Base-by-base conservation (phyloP, 177 flowering plant species). In the Vitis hybrid region DNA sequence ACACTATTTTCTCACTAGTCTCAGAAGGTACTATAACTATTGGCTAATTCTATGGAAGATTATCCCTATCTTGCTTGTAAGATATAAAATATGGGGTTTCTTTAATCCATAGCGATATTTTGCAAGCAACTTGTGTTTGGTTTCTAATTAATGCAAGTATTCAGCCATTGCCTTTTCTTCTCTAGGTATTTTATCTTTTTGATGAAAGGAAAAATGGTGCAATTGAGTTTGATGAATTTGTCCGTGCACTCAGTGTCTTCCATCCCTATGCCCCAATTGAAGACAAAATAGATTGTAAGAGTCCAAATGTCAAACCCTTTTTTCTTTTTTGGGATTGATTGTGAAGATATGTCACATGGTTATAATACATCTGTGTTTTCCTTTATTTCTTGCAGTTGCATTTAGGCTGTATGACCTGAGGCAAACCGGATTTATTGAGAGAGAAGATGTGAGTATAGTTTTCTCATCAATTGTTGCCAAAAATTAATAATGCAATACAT, bases 341-440 rank as follows among this genome's bases (percentile, higher is more conserved):
- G 10, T 8, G 21, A 60, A 11, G 51, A 49, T 61, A 8, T 24
- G 11, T 64, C 32, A 8, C 67, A 32, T 30, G 18, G 62, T 13
- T 60, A 60, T 52, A 70, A 49, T 3, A 18, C 69, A 55, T 40
- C 40, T 46, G 9, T 56, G 1, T 62, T 51, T 52, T 49, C 16
- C 59, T 61, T 72, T 55, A 46, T 63, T 68, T 72, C 32, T 46
- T 84, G 87, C 93, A 92, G 97, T 89, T 82, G 82, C 93, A 11
- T 92, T 90, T 74, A 81, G 88, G 82, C 67, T 92, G 59, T 92
- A 92, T 75, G 92, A 92, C 83, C 73, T 89, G 73, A 79, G 89
- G 71, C 87, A 89, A 70, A 90, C 89, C 30, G 97, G 97, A 57
- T 92, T 71, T 73, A 92, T 92, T 15, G 95, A 92, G 79, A 84